phyloP scores from a whole-genome alignment of 2,329 filamentous ascomycete genomes.

The Colletotrichum graminicola region DNA sequence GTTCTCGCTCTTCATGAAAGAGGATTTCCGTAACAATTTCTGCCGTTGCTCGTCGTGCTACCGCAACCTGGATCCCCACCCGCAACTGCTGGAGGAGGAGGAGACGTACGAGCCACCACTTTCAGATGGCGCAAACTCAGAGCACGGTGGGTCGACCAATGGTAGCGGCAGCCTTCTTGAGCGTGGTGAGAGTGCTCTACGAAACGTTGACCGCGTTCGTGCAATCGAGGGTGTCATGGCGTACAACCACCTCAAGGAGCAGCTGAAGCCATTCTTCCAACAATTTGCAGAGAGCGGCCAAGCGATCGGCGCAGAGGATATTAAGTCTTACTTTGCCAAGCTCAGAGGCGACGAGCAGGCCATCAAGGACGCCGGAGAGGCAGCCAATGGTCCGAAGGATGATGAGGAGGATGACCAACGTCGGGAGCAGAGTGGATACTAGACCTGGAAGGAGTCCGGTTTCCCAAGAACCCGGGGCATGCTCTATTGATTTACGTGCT shows the following conservation, averaged over 20 bases:
- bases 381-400: slow-evolving; percentile 55
- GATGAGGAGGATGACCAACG: slow-evolving; percentile 55
- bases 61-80: slow-evolving; percentile 75
- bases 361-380: slow-evolving; percentile 72
- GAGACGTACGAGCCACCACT: slow-evolving; percentile 93
- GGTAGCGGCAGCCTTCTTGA: slow-evolving; percentile 89
- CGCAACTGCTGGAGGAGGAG: slow-evolving; percentile 92
- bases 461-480: neutral
- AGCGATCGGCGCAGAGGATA: slow-evolving; percentile 92
- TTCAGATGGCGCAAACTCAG: slow-evolving; percentile 72
- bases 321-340: slow-evolving; percentile 96
- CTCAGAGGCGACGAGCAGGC: slow-evolving; percentile 87
- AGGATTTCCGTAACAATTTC: slow-evolving; percentile 82
- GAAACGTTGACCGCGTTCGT: slow-evolving; percentile 89
- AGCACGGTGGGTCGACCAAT: slow-evolving; percentile 67
- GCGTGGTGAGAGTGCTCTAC: slow-evolving; percentile 90
- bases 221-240: slow-evolving; percentile 98
- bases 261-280: slow-evolving; percentile 93
- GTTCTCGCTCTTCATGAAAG: slow-evolving; percentile 86
- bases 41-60: slow-evolving; percentile 90
- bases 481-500: neutral
- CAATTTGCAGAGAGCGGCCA: slow-evolving; percentile 93
- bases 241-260: slow-evolving; percentile 95
- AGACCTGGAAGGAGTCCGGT: slow-evolving; percentile 22
- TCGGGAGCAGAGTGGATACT: slow-evolving; percentile 68